Percentiles rank a stretch among this genome's conserved stretches.
phyloP scores from a whole-genome alignment of 2,329 filamentous ascomycete species.

The Fusarium pilosicola region DNA sequence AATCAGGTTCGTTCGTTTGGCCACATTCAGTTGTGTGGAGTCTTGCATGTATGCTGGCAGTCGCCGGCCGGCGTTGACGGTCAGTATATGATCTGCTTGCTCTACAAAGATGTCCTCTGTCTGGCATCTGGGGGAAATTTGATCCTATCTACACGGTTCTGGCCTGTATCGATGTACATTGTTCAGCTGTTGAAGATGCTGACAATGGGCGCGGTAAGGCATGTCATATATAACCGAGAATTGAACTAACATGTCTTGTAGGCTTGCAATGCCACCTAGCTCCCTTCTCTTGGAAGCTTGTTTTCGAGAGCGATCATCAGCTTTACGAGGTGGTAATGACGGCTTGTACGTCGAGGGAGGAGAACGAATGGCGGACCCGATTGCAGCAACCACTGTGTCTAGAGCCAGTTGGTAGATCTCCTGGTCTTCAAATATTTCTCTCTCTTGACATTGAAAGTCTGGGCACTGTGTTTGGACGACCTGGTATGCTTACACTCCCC shows the following conservation, averaged over 20 bases:
- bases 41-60: conserved; percentile 85
- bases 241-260: conserved; percentile 50
- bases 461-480: conserved; percentile 78
- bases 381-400: conserved; percentile 64
- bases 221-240: not conserved
- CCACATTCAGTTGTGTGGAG: conserved; percentile 82
- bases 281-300: conserved; percentile 89
- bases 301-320: conserved; percentile 81
- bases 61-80: conserved; percentile 74
- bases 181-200: conserved; percentile 73
- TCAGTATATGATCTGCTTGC: conserved; percentile 83
- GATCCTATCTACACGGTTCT: conserved; percentile 77
- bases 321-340: conserved; percentile 88
- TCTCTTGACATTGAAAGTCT: conserved; percentile 77
- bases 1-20: conserved; percentile 82
- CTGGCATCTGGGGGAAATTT: conserved; percentile 74
- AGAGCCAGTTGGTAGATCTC: conserved; percentile 57
- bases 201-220: conserved; percentile 78
- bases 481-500: conserved; percentile 57
- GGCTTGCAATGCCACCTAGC: conserved; percentile 89
- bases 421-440: conserved; percentile 69
- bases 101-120: conserved; percentile 85
- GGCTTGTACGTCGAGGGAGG: conserved; percentile 84
- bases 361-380: conserved; percentile 80
- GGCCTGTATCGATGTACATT: conserved; percentile 76